A percentile compares a stretch with the other conserved stretches of the same genome.
phyloP scores from a whole-genome alignment of 1,284 basidiomycete species.

The Psilocybe mexicana region DNA sequence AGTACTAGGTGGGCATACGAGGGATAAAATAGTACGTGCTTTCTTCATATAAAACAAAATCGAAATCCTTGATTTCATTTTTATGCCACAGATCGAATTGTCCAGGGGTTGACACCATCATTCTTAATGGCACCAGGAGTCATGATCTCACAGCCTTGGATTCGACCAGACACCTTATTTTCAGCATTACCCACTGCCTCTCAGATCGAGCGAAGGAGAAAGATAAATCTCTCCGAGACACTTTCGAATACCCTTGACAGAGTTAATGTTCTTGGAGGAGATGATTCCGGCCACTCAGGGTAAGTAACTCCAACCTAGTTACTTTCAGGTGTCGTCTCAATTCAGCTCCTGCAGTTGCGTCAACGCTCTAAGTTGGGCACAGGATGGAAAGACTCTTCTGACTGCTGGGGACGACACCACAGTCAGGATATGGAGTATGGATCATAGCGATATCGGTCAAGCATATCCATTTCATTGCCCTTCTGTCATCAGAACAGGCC shows the following conservation, averaged over 20 bases:
- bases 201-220: constrained; percentile 24
- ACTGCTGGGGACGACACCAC: constrained; percentile 85
- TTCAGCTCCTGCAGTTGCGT: constrained; percentile 58
- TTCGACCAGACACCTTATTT: not conserved
- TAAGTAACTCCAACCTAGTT: constrained; percentile 29
- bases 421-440: constrained; percentile 48
- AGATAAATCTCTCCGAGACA: constrained; percentile 22
- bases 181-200: constrained; percentile 16
- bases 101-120: too few species aligned
- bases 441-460: constrained; percentile 45
- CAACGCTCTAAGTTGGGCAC: constrained; percentile 85
- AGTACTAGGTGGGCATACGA: too few species aligned
- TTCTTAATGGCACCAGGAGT: too few species aligned
- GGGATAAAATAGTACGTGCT: too few species aligned
- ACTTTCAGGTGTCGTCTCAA: not conserved
- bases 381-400: constrained; percentile 71
- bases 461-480: constrained; percentile 72
- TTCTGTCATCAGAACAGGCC: constrained; percentile 73
- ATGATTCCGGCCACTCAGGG: constrained; percentile 64
- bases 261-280: constrained; percentile 66
- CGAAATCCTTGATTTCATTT: too few species aligned
- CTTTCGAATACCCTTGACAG: constrained; percentile 31
- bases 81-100: too few species aligned
- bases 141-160: not conserved
- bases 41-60: too few species aligned